phyloP scores from a whole-genome alignment of 306 rosid genomes.

The Lathyrus tuberosus region DNA sequence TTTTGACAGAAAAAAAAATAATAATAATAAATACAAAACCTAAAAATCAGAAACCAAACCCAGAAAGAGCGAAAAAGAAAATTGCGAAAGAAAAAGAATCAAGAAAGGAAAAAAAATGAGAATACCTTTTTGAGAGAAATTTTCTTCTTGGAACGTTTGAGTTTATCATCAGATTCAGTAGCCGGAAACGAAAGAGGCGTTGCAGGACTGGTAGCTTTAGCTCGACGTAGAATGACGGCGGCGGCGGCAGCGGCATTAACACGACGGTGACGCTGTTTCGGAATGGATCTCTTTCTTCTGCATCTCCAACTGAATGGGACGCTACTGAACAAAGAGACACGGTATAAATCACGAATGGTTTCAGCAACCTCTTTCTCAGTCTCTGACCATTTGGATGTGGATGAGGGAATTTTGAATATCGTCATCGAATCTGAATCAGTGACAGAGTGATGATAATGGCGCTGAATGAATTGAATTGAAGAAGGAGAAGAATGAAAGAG shows the following conservation, averaged over 20 bases:
- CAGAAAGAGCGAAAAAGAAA: not conserved
- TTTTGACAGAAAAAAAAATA: slow-evolving; percentile 9
- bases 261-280: not conserved
- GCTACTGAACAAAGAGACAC: not conserved
- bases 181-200: slow-evolving; percentile 56
- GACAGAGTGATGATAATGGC: too few species aligned
- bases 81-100: not conserved
- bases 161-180: slow-evolving; percentile 60
- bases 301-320: slow-evolving; percentile 42
- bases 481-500: not conserved
- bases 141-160: slow-evolving; percentile 18
- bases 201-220: slow-evolving; percentile 42
- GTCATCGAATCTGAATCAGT: too few species aligned
- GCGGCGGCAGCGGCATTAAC: not conserved
- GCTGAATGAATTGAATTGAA: too few species aligned
- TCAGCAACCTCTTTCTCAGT: not conserved
- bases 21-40: slow-evolving; percentile 14
- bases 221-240: slow-evolving; percentile 11
- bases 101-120: not conserved
- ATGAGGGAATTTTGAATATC: not conserved
- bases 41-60: slow-evolving; percentile 22
- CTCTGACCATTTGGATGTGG: not conserved
- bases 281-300: slow-evolving; percentile 57
- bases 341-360: not conserved
- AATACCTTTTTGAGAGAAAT: slow-evolving; percentile 33